Base-by-base conservation (phyloP, 495 filamentous ascomycete genomes). In the Haplographium delicatum region DNA sequence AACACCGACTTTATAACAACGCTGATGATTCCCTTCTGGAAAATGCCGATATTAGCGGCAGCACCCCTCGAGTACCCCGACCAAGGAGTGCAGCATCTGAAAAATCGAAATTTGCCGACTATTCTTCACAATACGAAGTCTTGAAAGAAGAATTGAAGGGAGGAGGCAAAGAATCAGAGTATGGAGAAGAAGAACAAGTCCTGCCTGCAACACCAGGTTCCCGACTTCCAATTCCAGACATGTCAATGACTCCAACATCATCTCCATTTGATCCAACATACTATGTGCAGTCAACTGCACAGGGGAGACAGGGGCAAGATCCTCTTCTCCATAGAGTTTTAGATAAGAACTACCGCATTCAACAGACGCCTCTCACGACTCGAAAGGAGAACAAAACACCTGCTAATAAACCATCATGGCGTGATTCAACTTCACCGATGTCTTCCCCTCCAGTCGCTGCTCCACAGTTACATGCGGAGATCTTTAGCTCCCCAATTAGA, bases 311-410 rank as follows among this genome's bases (percentile, higher is more conserved):
- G 46, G 41, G 7, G 4, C 62, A 70, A 19, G 89, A 95, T 62
- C 80, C 83, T 1, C 74, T 98, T 5, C 72, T 98, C 9, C 93
- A 98, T 63, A 85, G 85, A 50, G 73, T 97, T 28, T 80, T 89
- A 6, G 88, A 96, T 69, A 96, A 93, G 63, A 96, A 85, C 35
- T 98, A 94, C 67, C 86, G 94, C 24, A 69, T 98, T 1, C 86
- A 89, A 69, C 90, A 93, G 10, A 98, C 93, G 7, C 94, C 93
- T 0, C 82, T 88, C 43, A 86, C 72, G 49, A 75, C 56, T 24
- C 53, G 56, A 27, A 49, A 60, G 23, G 54, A 54, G 57, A 40
- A 57, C 10, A 57, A 55, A 34, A 59, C 56, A 3, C 54, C 60
- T 13, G 44, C 42, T 22, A 50, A 53, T 13, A 60, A 65, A 42